Evolutionary conservation across 2,329 filamentous ascomycete genomes (phyloP).

Genomic region (Sporothrix mexicana): DNA sequence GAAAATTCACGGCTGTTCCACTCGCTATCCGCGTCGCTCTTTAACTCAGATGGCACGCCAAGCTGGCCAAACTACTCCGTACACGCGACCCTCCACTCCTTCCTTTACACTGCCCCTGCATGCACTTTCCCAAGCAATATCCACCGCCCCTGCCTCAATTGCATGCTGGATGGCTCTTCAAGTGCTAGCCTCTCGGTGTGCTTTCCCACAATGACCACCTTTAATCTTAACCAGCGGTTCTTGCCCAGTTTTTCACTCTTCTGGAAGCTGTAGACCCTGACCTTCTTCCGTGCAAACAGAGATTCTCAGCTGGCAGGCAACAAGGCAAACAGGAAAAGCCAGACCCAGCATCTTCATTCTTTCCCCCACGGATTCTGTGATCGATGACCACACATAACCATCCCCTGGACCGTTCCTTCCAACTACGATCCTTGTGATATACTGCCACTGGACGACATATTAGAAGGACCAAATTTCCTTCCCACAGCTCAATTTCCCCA

Average conservation of each 20-base stretch:
- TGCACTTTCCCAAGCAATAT: neutral
- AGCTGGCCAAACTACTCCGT: neutral
- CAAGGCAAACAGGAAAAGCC: neutral
- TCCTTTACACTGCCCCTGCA: constrained; percentile 13
- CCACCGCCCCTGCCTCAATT: constrained; percentile 20
- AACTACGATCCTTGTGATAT: constrained; percentile 23
- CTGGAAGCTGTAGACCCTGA: neutral
- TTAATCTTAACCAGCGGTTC: constrained; percentile 27
- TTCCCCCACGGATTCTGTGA: neutral
- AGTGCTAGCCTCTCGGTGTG: constrained; percentile 19
- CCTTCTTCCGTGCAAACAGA: constrained; percentile 12
- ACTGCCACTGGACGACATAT: constrained; percentile 17
- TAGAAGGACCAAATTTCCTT: constrained; percentile 1
- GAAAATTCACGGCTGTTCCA: constrained; percentile 35
- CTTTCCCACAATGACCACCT: constrained; percentile 24
- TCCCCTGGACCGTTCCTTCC: constrained; percentile 17
- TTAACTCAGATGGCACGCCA: constrained; percentile 15
- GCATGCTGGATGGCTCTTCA: neutral
- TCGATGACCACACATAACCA: neutral
- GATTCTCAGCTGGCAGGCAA: neutral
- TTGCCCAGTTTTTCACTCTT: constrained; percentile 9
- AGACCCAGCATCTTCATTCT: neutral
- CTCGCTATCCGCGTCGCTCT: constrained; percentile 22
- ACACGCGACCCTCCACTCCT: constrained; percentile 15
- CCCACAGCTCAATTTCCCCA: constrained; percentile 1